phyloP scores from a whole-genome alignment of 805 yeast species.

The Saccharomycopsis sp. region DNA sequence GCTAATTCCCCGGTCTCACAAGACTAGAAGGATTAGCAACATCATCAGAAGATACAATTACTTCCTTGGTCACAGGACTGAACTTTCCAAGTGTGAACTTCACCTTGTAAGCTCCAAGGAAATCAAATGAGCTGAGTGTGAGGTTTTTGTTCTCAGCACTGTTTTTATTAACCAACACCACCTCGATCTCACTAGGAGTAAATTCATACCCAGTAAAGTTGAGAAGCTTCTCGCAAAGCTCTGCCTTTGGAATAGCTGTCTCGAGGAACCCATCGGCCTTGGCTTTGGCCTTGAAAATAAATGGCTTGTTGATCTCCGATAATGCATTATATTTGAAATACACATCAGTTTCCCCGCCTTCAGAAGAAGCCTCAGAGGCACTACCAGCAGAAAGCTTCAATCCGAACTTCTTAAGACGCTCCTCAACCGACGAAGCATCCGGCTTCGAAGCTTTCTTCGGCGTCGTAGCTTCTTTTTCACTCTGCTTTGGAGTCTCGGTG shows the following conservation, averaged over 20 bases:
- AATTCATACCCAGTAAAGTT: conserved; percentile 9
- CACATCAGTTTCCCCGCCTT: neutral
- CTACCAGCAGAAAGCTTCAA: conserved; percentile 1
- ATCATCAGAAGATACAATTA: neutral
- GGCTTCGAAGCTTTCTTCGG: neutral
- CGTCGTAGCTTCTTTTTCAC: conserved; percentile 4
- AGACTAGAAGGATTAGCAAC: neutral
- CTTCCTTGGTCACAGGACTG: neutral
- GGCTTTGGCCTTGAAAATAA: neutral
- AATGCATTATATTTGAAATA: conserved; percentile 11
- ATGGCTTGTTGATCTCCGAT: conserved; percentile 6
- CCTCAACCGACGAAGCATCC: neutral
- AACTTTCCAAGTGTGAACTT: neutral
- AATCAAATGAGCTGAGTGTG: neutral
- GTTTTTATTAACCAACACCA: neutral
- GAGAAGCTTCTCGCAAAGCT: conserved; percentile 6
- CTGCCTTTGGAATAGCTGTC: conserved; percentile 7
- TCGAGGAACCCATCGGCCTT: conserved; percentile 8
- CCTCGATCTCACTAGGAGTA: neutral
- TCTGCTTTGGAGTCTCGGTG: neutral
- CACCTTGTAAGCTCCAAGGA: neutral
- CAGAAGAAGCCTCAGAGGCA: neutral
- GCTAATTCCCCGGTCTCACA: neutral
- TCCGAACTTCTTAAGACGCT: neutral
- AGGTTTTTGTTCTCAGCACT: neutral